A percentile compares a stretch with the other conserved stretches of the same genome.
These are phyloP conservation scores for Jatropha curcas DNA, from an alignment of 345 rosid genomes.

Conservation along the genomic window DNA sequence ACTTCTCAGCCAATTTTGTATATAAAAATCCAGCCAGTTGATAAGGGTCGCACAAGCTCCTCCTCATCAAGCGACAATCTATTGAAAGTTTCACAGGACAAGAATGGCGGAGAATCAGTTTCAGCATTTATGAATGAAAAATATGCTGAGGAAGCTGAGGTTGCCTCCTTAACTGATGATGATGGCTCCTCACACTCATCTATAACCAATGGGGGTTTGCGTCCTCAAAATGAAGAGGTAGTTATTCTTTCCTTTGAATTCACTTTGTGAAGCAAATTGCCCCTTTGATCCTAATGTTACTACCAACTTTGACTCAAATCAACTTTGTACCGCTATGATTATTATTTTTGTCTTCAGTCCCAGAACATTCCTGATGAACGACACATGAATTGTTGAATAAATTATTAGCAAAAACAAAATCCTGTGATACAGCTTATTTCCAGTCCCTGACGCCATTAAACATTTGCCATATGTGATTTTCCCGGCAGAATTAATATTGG, in stretches of 20 bases:
- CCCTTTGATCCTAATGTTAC: conserved; percentile 1
- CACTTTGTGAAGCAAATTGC: background rate
- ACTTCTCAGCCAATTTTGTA: conserved; percentile 68
- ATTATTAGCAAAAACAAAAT: background rate
- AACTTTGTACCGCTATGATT: background rate
- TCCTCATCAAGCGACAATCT: conserved; percentile 45
- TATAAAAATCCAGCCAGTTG: conserved; percentile 57
- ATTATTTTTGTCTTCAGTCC: background rate
- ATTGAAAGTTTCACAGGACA: conserved; percentile 37
- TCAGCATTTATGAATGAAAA: conserved; percentile 76
- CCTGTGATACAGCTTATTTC: background rate
- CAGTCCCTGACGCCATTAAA: background rate
- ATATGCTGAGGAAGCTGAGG: conserved; percentile 80
- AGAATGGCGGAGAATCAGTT: conserved; percentile 63
- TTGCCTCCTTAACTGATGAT: conserved; percentile 67
- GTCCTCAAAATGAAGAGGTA: conserved; percentile 56
- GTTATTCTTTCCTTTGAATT: background rate
- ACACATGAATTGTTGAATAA: background rate
- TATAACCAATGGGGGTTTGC: conserved; percentile 45
- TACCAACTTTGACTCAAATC: background rate
- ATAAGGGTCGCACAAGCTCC: conserved; percentile 42
- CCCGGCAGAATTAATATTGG: background rate
- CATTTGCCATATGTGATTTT: background rate
- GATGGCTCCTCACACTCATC: conserved; percentile 86
- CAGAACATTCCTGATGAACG: background rate